Base-by-base conservation (phyloP, 371 early-diverging fungal genomes). In the Mortierella sp. region DNA sequence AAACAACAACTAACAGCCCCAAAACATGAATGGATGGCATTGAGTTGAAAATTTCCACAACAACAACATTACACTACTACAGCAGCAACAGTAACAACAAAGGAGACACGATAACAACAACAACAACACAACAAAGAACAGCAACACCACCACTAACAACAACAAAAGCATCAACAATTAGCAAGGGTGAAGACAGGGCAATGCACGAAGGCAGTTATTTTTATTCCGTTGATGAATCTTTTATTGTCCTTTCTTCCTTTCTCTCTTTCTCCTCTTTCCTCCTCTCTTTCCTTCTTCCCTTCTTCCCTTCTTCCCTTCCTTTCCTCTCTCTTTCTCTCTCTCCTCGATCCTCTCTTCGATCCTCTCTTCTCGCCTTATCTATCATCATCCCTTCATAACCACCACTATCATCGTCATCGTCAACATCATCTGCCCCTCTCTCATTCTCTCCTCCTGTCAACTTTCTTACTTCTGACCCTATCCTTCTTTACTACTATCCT, bases 191-290 rank as follows among this genome's bases (percentile, higher is more conserved):
- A 55, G 55, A 55, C 34, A 55, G 34, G 73, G 73, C 42, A 34
- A 31, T 74, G 28, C 54, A 47, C 38, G 26, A 75, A 75, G 60
- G 63, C 55, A 68, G 68, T 68, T 68, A 68, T 68, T 68, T 42
- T 38, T 68, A 68, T 38, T 68, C 68, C 68, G 68, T 68, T 68
- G 34, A 21, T 74, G 44, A 26, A 5, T 31, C 28, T 50, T 52
- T 21, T 58, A 4, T 74, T 42, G 16, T 42, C 9, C 24, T 65
- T 31, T 5, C 50, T 65, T 34, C 21, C 48, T n/a, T 10, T 48
- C n/a, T 65, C 68, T 60, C 44, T 31, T 65, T 28, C 48, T 60
- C 31, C 47, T 28, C 24, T 24, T 38, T 19, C 31, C 70, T 48
- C 47, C 7, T 48, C 11, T 16, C 13, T 19, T 19, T 14, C 10